Evolutionary conservation across 768 basidiomycete genomes (phyloP).

Genomic region (Amanita inopinata): DNA sequence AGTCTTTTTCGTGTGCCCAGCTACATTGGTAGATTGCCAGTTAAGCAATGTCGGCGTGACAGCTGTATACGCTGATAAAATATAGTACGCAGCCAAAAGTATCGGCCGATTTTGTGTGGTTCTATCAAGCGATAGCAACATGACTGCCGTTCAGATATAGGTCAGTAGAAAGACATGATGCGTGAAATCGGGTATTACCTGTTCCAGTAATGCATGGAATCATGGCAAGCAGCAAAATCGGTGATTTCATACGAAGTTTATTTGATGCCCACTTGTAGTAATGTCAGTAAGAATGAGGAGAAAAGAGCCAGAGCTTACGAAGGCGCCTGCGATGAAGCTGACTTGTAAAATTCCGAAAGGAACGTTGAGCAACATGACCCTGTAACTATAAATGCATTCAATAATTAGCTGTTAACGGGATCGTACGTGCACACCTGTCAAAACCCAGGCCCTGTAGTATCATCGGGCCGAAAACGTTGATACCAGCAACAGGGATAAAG

Average conservation of each 20-base stretch:
- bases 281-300: background rate
- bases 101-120: constrained; percentile 17
- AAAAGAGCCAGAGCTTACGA: constrained; percentile 14
- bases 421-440: constrained; percentile 15
- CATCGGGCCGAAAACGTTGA: constrained; percentile 21
- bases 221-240: constrained; percentile 16
- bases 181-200: constrained; percentile 11
- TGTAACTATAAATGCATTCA: constrained; percentile 14
- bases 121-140: constrained; percentile 19
- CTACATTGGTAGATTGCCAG: constrained; percentile 27
- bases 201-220: constrained; percentile 17
- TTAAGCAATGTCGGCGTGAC: constrained; percentile 19
- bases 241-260: constrained; percentile 18
- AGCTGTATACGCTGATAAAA: constrained; percentile 16
- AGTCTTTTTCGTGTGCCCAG: constrained; percentile 23
- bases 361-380: constrained; percentile 22
- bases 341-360: constrained; percentile 23
- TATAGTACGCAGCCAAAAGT: constrained; percentile 22
- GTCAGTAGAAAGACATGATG: background rate
- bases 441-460: constrained; percentile 25
- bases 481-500: constrained; percentile 18
- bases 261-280: constrained; percentile 19
- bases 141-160: constrained; percentile 14
- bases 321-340: constrained; percentile 17
- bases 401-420: background rate